Percentiles rank a stretch among this genome's conserved stretches.
Evolutionary conservation across 495 filamentous ascomycete genomes (phyloP).

Genomic region (Neurospora sp.): DNA sequence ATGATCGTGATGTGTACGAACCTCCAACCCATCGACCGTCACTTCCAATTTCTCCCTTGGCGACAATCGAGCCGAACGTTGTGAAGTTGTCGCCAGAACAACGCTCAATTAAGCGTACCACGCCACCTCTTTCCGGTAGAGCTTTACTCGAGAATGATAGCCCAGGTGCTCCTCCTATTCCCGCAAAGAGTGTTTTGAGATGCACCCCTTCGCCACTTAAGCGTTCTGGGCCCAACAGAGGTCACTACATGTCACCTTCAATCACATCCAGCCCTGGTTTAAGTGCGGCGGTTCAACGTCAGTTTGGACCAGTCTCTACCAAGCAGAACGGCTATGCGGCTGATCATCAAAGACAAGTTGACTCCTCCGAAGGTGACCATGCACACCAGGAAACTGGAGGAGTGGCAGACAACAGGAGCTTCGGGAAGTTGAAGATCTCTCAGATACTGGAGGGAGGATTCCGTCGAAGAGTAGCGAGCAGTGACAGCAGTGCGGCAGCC

Average conservation of each 20-base stretch:
- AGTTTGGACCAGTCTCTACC: slow-evolving; percentile 18
- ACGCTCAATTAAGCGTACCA: slow-evolving; percentile 7
- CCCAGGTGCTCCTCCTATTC: slow-evolving; percentile 15
- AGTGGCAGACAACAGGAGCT: background rate
- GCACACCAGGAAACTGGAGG: background rate
- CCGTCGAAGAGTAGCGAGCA: background rate
- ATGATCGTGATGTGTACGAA: slow-evolving; percentile 7
- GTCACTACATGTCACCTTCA: slow-evolving; percentile 6
- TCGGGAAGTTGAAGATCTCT: background rate
- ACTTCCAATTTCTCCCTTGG: slow-evolving; percentile 13
- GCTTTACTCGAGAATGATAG: slow-evolving; percentile 10
- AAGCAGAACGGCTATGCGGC: background rate
- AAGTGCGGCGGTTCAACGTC: slow-evolving; percentile 22
- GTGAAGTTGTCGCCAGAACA: slow-evolving; percentile 9
- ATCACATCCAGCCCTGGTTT: slow-evolving; percentile 27
- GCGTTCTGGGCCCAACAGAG: slow-evolving; percentile 1
- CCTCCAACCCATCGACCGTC: slow-evolving; percentile 10
- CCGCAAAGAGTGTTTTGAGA: slow-evolving; percentile 17
- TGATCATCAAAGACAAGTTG: background rate
- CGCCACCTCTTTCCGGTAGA: slow-evolving; percentile 5
- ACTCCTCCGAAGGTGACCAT: background rate
- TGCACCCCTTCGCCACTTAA: slow-evolving; percentile 10
- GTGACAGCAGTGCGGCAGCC: background rate
- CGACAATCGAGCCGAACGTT: slow-evolving; percentile 17
- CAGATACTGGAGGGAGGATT: background rate